Percentiles rank a stretch among this genome's conserved stretches.
These are phyloP conservation scores for Aschersonia sp. DNA, from an alignment of 2,329 filamentous ascomycete genomes.

Conservation along the genomic window DNA sequence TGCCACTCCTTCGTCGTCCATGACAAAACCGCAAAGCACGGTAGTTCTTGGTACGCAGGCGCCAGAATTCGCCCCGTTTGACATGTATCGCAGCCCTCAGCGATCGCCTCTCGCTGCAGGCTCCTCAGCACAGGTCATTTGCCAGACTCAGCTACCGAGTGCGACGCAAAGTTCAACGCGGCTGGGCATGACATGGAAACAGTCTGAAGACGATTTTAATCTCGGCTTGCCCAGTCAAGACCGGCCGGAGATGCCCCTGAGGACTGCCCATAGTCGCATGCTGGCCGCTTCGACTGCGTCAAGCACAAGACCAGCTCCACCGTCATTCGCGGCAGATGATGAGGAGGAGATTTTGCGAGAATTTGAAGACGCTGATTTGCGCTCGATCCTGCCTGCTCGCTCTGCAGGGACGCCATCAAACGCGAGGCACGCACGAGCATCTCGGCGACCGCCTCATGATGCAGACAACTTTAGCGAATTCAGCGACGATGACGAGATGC, in stretches of 20 bases:
- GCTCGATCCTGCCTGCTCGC: slow-evolving; percentile 11
- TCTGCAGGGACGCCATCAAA: neutral
- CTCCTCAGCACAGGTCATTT: slow-evolving; percentile 30
- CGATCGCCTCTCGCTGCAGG: slow-evolving; percentile 17
- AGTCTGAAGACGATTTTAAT: too few species aligned
- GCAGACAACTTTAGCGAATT: slow-evolving; percentile 29
- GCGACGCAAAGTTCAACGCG: slow-evolving; percentile 3
- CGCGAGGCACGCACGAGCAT: neutral
- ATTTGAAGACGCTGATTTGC: neutral
- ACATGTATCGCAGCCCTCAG: slow-evolving; percentile 18
- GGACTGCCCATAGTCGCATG: too few species aligned
- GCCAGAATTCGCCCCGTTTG: slow-evolving; percentile 12
- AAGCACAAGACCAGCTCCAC: neutral
- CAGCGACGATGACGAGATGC: slow-evolving; percentile 35
- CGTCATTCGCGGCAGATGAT: slow-evolving; percentile 2
- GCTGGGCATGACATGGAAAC: too few species aligned
- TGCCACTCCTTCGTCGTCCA: slow-evolving; percentile 4
- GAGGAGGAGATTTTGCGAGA: slow-evolving; percentile 15
- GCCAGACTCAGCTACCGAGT: slow-evolving; percentile 33
- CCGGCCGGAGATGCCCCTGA: too few species aligned
- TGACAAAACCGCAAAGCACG: slow-evolving; percentile 6
- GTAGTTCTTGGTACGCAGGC: slow-evolving; percentile 32
- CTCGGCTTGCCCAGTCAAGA: too few species aligned
- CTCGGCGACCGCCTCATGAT: slow-evolving; percentile 7
- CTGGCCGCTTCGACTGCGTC: neutral